Conservation (phyloP, 2,329 filamentous ascomycete genomes). For the Saccharata proteae region DNA sequence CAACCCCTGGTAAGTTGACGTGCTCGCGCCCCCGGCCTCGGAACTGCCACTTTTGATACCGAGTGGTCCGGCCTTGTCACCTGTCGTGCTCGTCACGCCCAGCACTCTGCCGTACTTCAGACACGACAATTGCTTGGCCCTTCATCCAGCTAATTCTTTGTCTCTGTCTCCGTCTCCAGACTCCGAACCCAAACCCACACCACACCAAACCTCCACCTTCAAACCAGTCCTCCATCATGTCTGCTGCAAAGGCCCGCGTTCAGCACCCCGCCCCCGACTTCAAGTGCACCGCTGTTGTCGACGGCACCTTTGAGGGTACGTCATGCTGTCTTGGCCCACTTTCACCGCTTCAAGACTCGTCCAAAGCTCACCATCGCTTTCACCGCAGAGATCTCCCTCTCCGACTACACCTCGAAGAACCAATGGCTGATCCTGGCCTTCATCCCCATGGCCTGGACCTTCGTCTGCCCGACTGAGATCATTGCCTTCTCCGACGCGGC, state of each 20-base stretch:
- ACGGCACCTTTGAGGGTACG: conserved; percentile 28
- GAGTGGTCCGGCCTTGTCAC: too few species aligned
- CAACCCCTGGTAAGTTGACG: too few species aligned
- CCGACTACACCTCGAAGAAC: conserved; percentile 28
- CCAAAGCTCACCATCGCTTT: background rate
- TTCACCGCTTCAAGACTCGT: background rate
- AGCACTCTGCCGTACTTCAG: too few species aligned
- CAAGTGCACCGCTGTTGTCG: conserved; percentile 25
- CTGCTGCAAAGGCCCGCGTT: conserved; percentile 25
- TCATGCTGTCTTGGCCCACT: background rate
- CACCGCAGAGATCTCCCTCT: conserved; percentile 25
- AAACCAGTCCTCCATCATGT: conserved; percentile 14
- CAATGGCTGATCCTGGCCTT: conserved; percentile 54
- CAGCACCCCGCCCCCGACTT: conserved; percentile 28
- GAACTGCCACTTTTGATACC: too few species aligned
- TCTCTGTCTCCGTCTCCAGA: conserved; percentile 3
- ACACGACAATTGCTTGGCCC: conserved; percentile 1
- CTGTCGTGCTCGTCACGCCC: too few species aligned
- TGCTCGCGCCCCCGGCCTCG: too few species aligned
- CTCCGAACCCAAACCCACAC: background rate
- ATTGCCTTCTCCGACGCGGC: conserved; percentile 51
- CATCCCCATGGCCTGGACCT: conserved; percentile 57
- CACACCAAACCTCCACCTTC: background rate
- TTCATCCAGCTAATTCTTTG: conserved; percentile 1
- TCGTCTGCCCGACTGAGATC: conserved; percentile 56